Base-by-base conservation (phyloP, 2,329 filamentous ascomycete species). In the Plenodomus lindquistii region DNA sequence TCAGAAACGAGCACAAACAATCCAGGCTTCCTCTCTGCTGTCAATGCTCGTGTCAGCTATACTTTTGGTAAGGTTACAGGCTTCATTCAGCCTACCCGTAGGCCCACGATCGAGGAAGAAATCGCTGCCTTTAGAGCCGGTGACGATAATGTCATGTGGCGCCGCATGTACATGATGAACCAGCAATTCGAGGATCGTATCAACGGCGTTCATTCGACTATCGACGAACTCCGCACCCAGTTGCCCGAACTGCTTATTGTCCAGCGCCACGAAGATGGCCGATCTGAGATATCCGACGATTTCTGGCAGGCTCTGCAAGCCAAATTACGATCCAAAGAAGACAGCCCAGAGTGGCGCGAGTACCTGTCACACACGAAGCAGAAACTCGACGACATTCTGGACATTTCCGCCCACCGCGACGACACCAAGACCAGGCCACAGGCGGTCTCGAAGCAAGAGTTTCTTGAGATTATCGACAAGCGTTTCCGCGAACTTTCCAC, bases 281-380 rank as follows among this genome's bases (percentile, higher is more conserved):
- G 79, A 9, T 69, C 75, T 0, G 71, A 80, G 18, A 80, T 89
- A 15, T 73, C 81, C 0, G 76, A 82, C 19, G 79, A 84, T 2
- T 88, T 91, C 50, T 91, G 84, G 81, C 76, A 82, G 46, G 86
- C 85, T 0, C 66, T 91, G 8, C 75, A 77, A 19, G 79, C 81
- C 44, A 76, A 80, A 47, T 79, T 88, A 40, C 73, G 72, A 17
- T 67, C 73, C 1, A 81, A 82, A 17, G 60, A 52, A 3, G 42
- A 57, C 75, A 35, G 68, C 71, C 1, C 71, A 48, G 31, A 74
- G 3, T 85, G 82, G 81, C 73, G 78, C 17, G 69, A 72, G 0
- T 86, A 81, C 79, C 62, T 83, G 21, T 71, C 70, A 35, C 75
- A 75, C 16, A 85, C 85, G 63, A 65, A 79, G 13, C 67, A 50